Evolutionary conservation across 2,329 filamentous ascomycete species (phyloP).

Genomic region (Monilinia vaccinii-corymbosi): DNA sequence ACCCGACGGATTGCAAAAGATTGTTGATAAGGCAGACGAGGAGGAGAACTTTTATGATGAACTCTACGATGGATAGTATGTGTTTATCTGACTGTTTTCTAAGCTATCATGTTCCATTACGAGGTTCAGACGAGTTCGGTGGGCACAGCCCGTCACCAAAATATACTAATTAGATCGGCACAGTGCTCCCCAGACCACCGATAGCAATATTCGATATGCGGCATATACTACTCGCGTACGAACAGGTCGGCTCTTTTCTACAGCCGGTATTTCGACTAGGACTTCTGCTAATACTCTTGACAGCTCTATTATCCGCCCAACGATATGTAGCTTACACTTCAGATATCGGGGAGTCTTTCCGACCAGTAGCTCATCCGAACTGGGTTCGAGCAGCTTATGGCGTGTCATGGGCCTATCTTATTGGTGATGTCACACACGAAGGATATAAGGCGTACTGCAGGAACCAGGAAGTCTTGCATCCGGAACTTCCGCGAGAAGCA

Average conservation of each 20-base stretch:
- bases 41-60: slow-evolving; percentile 71
- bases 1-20: slow-evolving; percentile 45
- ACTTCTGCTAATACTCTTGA: neutral
- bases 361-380: slow-evolving; percentile 80
- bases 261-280: neutral
- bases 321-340: slow-evolving; percentile 96
- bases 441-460: slow-evolving; percentile 90
- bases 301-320: slow-evolving; percentile 77
- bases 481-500: slow-evolving; percentile 42
- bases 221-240: slow-evolving; percentile 80
- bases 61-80: slow-evolving; percentile 70
- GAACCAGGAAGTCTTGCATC: slow-evolving; percentile 69
- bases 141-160: neutral
- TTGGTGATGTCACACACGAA: slow-evolving; percentile 85
- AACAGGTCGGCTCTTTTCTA: slow-evolving; percentile 36
- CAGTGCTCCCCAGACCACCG: slow-evolving; percentile 70
- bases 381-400: slow-evolving; percentile 78
- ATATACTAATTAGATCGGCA: slow-evolving; percentile 10
- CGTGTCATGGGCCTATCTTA: slow-evolving; percentile 84
- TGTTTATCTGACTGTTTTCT: slow-evolving; percentile 18
- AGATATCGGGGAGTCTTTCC: slow-evolving; percentile 93
- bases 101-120: neutral
- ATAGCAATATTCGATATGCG: slow-evolving; percentile 80
- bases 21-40: slow-evolving; percentile 47
- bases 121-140: neutral